A percentile compares a stretch with the other conserved stretches of the same genome.
Evolutionary conservation across 176 grass and related monocot genomes (phyloP).

Genomic region (Rhynchospora tenuis): DNA sequence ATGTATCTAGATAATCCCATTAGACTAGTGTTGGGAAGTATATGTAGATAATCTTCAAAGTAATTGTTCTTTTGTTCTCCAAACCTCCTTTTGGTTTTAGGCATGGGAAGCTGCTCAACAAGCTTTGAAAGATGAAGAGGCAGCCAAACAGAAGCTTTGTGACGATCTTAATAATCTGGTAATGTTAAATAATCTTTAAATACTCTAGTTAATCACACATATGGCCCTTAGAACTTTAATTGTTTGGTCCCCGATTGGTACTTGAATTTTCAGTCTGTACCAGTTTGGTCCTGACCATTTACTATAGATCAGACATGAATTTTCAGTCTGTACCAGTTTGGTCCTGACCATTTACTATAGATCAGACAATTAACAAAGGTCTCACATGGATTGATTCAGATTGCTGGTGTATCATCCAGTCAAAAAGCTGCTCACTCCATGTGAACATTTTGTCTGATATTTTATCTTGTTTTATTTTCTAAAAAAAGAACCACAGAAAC

Average conservation of each 20-base stretch:
- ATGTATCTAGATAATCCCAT: neutral
- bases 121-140: conserved; percentile 78
- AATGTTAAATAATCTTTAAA: conserved; percentile 20
- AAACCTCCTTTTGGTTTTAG: conserved; percentile 26
- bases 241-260: conserved; percentile 12
- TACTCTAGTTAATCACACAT: neutral
- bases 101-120: conserved; percentile 74
- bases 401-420: neutral
- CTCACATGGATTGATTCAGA: neutral
- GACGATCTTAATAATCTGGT: conserved; percentile 81
- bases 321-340: neutral
- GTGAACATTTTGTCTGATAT: neutral
- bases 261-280: conserved; percentile 1
- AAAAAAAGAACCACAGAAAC: neutral
- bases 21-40: neutral
- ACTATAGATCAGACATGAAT: no score
- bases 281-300: neutral
- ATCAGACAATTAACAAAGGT: neutral
- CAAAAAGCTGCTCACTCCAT: neutral
- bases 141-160: conserved; percentile 74
- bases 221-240: neutral
- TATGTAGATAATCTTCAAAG: neutral
- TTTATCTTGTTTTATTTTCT: neutral
- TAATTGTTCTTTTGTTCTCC: neutral
- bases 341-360: neutral